Percentiles rank a stretch among this genome's conserved stretches.
Evolutionary conservation across 2,329 filamentous ascomycete genomes (phyloP).

Genomic region (Fusarium oxysporum): DNA sequence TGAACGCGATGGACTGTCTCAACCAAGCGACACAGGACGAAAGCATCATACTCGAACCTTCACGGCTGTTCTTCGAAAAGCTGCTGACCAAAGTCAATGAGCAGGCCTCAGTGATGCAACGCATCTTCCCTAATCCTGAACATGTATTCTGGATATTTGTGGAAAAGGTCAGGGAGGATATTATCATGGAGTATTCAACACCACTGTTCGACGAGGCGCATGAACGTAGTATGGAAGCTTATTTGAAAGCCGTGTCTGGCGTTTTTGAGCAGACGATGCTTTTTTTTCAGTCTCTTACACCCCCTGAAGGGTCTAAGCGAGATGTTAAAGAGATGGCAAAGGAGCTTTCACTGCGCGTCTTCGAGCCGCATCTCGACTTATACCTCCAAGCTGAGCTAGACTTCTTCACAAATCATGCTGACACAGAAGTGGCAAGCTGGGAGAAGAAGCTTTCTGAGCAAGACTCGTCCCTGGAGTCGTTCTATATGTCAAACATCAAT

Average conservation of each 20-base stretch:
- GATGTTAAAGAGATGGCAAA: constrained; percentile 74
- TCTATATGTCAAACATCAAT: constrained; percentile 96
- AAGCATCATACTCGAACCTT: constrained; percentile 79
- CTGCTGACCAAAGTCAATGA: constrained; percentile 83
- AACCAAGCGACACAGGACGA: constrained; percentile 73
- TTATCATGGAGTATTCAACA: constrained; percentile 88
- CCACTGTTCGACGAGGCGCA: constrained; percentile 89
- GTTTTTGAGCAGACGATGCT: constrained; percentile 88
- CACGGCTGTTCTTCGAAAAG: constrained; percentile 81
- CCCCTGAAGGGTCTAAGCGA: constrained; percentile 71
- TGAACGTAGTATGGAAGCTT: constrained; percentile 77
- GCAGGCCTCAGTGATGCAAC: constrained; percentile 81
- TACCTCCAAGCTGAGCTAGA: constrained; percentile 94
- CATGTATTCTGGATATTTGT: constrained; percentile 82
- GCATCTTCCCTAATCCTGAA: constrained; percentile 80
- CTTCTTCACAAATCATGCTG: constrained; percentile 81
- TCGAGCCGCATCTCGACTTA: constrained; percentile 92
- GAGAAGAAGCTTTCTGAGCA: constrained; percentile 92
- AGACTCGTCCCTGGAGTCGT: constrained; percentile 89
- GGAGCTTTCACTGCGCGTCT: constrained; percentile 76
- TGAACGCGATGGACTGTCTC: constrained; percentile 83
- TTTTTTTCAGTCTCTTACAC: constrained; percentile 77
- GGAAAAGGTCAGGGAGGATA: constrained; percentile 84
- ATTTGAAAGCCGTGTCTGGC: constrained; percentile 87
- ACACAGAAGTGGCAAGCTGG: constrained; percentile 84